These are phyloP conservation scores for Sporobolomyces phaffii DNA, from an alignment of 768 basidiomycete genomes.

Conservation along the genomic window DNA sequence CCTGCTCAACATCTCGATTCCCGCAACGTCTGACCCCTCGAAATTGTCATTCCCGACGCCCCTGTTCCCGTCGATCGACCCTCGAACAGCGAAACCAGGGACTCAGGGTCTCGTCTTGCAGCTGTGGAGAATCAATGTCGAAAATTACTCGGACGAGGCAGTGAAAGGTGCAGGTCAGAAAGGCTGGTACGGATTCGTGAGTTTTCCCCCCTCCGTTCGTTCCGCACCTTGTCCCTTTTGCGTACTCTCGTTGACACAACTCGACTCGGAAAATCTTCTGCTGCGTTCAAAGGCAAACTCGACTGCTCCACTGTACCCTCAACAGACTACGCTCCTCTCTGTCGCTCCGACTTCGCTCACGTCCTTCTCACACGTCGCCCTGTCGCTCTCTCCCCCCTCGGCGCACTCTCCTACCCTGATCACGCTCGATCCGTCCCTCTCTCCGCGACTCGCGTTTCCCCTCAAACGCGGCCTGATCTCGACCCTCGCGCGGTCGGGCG, in stretches of 20 bases:
- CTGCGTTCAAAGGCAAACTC: constrained; percentile 22
- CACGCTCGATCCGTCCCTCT: constrained; percentile 62
- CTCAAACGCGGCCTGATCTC: constrained; percentile 77
- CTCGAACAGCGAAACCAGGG: constrained; percentile 50
- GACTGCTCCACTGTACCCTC: constrained; percentile 25
- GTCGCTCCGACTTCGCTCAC: constrained; percentile 65
- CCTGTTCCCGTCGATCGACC: constrained; percentile 50
- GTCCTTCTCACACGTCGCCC: constrained; percentile 70
- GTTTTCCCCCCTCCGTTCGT: constrained; percentile 45
- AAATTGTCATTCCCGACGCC: constrained; percentile 62
- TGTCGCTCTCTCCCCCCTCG: constrained; percentile 70
- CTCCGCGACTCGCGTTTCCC: constrained; percentile 69
- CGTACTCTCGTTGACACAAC: not conserved
- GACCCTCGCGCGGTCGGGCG: constrained; percentile 72
- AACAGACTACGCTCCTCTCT: constrained; percentile 53
- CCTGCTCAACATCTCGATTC: constrained; percentile 66
- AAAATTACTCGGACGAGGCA: constrained; percentile 66
- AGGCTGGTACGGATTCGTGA: constrained; percentile 69
- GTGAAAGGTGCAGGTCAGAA: constrained; percentile 30
- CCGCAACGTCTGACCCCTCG: constrained; percentile 57
- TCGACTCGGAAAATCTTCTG: not conserved
- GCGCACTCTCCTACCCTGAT: constrained; percentile 74
- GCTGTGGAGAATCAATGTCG: constrained; percentile 66
- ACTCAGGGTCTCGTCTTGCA: constrained; percentile 58
- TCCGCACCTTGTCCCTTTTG: no score